Evolutionary conservation across 208 protist genomes (phyloP).

Genomic region (Wallacemonas rigidus): DNA sequence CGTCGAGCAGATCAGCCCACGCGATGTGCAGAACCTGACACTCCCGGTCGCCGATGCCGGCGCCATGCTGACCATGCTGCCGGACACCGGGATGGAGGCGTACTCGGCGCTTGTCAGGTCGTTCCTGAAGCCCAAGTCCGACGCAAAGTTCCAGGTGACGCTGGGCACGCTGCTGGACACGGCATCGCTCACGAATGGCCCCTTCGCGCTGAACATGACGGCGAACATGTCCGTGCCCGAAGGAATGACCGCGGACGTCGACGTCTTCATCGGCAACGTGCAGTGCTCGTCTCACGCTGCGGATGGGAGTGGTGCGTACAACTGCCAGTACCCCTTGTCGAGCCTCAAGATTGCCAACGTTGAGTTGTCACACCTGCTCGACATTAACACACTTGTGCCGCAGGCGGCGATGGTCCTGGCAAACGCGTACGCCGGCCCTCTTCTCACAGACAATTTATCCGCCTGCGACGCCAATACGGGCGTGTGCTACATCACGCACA

Average conservation of each 20-base stretch:
- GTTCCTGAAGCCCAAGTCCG: slow-evolving; percentile 11
- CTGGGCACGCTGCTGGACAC: slow-evolving; percentile 1
- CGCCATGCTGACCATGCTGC: slow-evolving; percentile 8
- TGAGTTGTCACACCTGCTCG: neutral
- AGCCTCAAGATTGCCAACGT: slow-evolving; percentile 4
- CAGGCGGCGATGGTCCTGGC: slow-evolving; percentile 7
- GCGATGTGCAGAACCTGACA: neutral
- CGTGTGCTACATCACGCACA: slow-evolving; percentile 6
- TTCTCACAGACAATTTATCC: slow-evolving; percentile 11
- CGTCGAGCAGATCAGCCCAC: neutral
- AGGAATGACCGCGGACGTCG: slow-evolving; percentile 9
- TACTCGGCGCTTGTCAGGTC: slow-evolving; percentile 9
- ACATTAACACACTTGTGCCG: slow-evolving; percentile 11
- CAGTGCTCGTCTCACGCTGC: neutral
- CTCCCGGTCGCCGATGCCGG: slow-evolving; percentile 1
- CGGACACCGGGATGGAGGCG: neutral
- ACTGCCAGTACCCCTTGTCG: slow-evolving; percentile 3
- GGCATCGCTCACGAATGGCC: neutral
- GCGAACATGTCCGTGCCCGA: neutral
- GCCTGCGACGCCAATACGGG: slow-evolving; percentile 3
- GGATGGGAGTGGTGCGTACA: slow-evolving; percentile 8
- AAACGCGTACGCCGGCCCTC: neutral
- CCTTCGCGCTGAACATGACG: slow-evolving; percentile 13
- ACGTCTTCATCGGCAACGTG: slow-evolving; percentile 4
- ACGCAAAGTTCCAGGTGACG: slow-evolving; percentile 2